Evolutionary conservation across 768 basidiomycete genomes (phyloP).

Genomic region (Mycena filopes): DNA sequence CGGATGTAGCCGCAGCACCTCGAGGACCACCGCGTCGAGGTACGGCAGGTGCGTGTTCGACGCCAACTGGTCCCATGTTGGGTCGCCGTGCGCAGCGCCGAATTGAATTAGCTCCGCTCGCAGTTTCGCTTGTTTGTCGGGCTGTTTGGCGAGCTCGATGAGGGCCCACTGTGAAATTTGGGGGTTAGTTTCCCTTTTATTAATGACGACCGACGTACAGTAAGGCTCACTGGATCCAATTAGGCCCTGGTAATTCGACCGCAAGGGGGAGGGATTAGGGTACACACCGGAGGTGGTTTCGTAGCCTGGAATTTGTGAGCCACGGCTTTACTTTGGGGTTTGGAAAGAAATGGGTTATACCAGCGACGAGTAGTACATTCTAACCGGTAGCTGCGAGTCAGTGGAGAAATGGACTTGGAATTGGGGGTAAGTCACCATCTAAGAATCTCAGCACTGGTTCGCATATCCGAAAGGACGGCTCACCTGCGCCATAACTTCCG

Average conservation of each 20-base stretch:
- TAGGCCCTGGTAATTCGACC: neutral
- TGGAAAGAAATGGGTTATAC: neutral
- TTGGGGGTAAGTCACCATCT: slow-evolving; percentile 16
- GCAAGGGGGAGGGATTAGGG: no score
- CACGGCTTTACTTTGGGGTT: no score
- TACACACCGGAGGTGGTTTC: slow-evolving; percentile 51
- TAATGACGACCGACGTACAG: neutral
- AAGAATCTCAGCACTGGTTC: neutral
- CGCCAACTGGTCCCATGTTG: slow-evolving; percentile 51
- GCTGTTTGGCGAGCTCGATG: slow-evolving; percentile 46
- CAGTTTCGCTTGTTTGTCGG: slow-evolving; percentile 42
- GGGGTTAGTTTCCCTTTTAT: neutral
- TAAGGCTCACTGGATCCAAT: slow-evolving; percentile 35
- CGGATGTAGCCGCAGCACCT: slow-evolving; percentile 51
- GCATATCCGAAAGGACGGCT: neutral
- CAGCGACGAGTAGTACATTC: slow-evolving; percentile 47
- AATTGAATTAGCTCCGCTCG: slow-evolving; percentile 43
- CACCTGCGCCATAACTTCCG: slow-evolving; percentile 43
- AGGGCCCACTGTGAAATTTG: slow-evolving; percentile 43
- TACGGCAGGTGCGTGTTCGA: slow-evolving; percentile 42
- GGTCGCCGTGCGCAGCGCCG: slow-evolving; percentile 40
- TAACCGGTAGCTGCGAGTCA: slow-evolving; percentile 11
- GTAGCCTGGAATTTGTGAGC: slow-evolving; percentile 44
- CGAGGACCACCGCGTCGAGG: slow-evolving; percentile 53
- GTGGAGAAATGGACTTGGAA: neutral